Base-by-base conservation (phyloP, 495 filamentous ascomycete genomes). In the Barbatosphaeria neglecta region DNA sequence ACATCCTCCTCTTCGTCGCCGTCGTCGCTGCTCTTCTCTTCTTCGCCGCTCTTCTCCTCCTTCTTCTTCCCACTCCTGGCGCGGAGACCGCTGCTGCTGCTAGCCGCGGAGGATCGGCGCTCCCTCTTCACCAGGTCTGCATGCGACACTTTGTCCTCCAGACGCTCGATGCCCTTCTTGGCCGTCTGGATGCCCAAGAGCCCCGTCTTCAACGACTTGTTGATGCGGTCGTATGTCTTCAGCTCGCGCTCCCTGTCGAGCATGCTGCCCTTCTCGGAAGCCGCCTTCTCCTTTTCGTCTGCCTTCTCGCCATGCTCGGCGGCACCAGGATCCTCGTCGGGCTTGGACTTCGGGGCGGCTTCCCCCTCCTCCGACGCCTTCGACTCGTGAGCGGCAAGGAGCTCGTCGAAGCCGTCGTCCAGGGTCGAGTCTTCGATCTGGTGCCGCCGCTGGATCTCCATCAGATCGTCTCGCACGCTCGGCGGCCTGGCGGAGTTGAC, bases 101-200 rank as follows among this genome's bases (percentile, higher is more conserved):
- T n/a, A n/a, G n/a, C n/a, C n/a, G n/a, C n/a, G n/a, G n/a, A n/a
- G n/a, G n/a, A n/a, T n/a, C n/a, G n/a, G n/a, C n/a, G n/a, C n/a
- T n/a, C n/a, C n/a, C n/a, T n/a, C n/a, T n/a, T n/a, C n/a, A 59
- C 58, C 6, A 54, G 49, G n/a, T 73, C 63, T 2, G 57, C 49
- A 24, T 69, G 63, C 23, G 66, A 68, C 24, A 86, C 65, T 45
- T 77, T 70, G 25, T 74, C 65, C 62, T 84, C 82, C n/a, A 87
- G 64, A 15, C 74, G 68, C 50, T 78, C 71, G 27, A 88, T 77
- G 2, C 81, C 82, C 42, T 74, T 70, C 49, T 80, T 81, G 18
- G 84, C 76, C 19, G 80, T 77, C 2, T 73, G 72, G 49, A 89
- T 84, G 47, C 78, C 78, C 3, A 74, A 65, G 25, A 73, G 67